Evolutionary conservation across 352 stramenopile species (phyloP).

Genomic region (Globisporangium sylvaticum): DNA sequence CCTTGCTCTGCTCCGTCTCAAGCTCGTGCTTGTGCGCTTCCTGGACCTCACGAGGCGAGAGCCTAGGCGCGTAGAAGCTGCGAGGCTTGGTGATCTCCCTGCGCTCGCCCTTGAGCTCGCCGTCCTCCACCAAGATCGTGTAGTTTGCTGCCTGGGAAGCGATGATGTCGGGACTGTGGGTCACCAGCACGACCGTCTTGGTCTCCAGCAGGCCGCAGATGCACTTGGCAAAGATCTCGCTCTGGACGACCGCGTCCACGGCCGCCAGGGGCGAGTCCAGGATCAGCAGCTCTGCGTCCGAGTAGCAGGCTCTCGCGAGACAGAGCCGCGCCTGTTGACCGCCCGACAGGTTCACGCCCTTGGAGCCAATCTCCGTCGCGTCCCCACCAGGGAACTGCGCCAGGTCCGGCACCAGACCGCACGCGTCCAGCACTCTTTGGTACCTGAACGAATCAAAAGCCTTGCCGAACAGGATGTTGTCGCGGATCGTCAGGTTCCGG

Average conservation of each 20-base stretch:
- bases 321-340: neutral
- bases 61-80: neutral
- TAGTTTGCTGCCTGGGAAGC: neutral
- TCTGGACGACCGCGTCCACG: neutral
- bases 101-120: neutral
- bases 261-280: neutral
- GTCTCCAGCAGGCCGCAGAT: neutral
- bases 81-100: neutral
- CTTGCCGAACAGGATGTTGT: neutral
- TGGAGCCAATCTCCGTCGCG: neutral
- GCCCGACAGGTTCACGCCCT: neutral
- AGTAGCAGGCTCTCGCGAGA: neutral
- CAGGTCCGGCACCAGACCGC: neutral
- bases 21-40: slow-evolving; percentile 1
- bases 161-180: neutral
- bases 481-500: neutral
- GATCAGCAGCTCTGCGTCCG: neutral
- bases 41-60: slow-evolving; percentile 3
- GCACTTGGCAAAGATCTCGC: neutral
- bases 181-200: neutral
- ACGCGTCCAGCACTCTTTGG: neutral
- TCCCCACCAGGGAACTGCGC: neutral
- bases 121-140: neutral
- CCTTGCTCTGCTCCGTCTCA: neutral
- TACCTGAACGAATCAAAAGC: neutral